Evolutionary conservation across 2,329 filamentous ascomycete genomes (phyloP), one percentile per base, ranked within the genome.

Genomic region (Tolypocladium tundrense): DNA sequence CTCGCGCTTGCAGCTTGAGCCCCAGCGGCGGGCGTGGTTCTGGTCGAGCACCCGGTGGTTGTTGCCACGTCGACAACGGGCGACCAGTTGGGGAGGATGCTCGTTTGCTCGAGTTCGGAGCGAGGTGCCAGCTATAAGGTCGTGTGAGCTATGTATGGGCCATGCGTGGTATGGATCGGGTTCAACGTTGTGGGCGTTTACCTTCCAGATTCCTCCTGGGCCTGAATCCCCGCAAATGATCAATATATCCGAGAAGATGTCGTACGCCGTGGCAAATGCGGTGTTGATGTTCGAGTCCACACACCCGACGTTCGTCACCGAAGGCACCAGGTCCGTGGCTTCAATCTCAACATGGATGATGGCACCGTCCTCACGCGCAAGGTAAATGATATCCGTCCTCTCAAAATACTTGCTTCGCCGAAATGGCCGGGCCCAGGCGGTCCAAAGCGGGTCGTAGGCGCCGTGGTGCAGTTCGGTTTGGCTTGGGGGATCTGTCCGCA

Each of bases 291-390:
- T 90, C 65, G 88, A 88, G 56, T 79, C 62, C 90, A 84, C 55
- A 35, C 80, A 79, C 9, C 88, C 88, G 58, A 90, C 78, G 57
- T 81, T 77, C 52, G 80, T 78, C 57, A 80, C 76, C 45, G 79
- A 77, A 55, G 80, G 77, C 56, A 86, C 69, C 63, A 82, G 75
- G 52, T 79, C 81, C 61, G 75, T 76, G 7, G 79, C 79, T 50
- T 83, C 81, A 59, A 90, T 84, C 63, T 91, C 86, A 5, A 93
- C 72, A 62, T 88, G 89, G 57, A 86, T 82, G 11, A 97, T 80
- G 54, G 86, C 77, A 3, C 94, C 94, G 68, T 97, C 93, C 72
- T 97, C 93, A 57, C 92, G 85, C 13, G 88, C 89, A 19, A 99
- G 76, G 67, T 94, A 96, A 54, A 97, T 85, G 60, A 87, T 85